Evolutionary conservation across 805 yeast genomes (phyloP).

Genomic region (Debaryomyces hansenii): DNA sequence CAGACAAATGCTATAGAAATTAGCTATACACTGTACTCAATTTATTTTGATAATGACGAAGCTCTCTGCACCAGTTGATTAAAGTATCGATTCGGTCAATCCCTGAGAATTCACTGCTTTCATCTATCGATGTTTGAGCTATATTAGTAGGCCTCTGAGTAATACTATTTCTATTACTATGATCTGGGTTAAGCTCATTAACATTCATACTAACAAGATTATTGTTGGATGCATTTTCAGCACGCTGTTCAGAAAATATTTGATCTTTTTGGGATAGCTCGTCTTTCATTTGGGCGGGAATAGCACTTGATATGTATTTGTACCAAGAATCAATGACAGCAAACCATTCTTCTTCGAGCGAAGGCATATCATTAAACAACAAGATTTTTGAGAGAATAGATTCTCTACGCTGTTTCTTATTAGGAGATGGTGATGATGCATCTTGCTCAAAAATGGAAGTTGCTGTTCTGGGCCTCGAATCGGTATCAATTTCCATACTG

Average conservation of each 20-base stretch:
- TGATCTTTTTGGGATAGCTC: conserved; percentile 38
- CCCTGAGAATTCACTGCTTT: background rate
- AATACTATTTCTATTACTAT: background rate
- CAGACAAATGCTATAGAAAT: background rate
- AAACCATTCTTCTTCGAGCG: conserved; percentile 7
- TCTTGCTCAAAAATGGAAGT: conserved; percentile 4
- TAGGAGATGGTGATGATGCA: background rate
- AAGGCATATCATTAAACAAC: conserved; percentile 4
- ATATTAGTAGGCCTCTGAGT: background rate
- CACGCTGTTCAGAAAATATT: conserved; percentile 31
- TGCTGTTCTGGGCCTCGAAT: conserved; percentile 2
- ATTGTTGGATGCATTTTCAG: conserved; percentile 12
- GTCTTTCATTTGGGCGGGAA: conserved; percentile 26
- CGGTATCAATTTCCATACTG: conserved; percentile 16
- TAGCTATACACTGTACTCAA: background rate
- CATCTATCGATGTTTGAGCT: conserved; percentile 10
- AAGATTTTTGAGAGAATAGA: conserved; percentile 2
- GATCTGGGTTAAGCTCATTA: background rate
- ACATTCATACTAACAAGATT: background rate
- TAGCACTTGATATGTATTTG: conserved; percentile 18
- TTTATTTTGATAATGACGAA: conserved; percentile 6
- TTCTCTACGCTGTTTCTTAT: background rate
- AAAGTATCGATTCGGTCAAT: conserved; percentile 12
- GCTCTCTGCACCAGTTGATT: conserved; percentile 15
- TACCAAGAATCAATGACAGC: conserved; percentile 10